Evolutionary conservation across 768 basidiomycete species (phyloP).

Genomic region (Termitomyces sp.): DNA sequence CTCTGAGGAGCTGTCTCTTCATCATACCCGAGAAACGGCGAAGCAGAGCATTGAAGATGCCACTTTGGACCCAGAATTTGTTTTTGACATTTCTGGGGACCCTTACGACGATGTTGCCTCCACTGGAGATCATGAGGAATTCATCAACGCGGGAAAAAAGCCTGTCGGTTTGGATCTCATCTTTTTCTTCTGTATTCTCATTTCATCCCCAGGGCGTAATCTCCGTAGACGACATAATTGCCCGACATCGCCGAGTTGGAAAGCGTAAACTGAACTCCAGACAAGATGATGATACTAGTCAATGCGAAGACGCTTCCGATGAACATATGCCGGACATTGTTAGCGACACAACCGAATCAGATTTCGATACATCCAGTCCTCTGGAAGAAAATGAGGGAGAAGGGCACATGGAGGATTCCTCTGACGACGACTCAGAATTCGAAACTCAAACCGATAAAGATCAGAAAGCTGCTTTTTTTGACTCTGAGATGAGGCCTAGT

Average conservation of each 20-base stretch:
- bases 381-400: slow-evolving; percentile 30
- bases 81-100: slow-evolving; percentile 74
- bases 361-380: slow-evolving; percentile 17
- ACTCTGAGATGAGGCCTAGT: slow-evolving; percentile 42
- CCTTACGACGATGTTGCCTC: slow-evolving; percentile 51
- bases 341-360: slow-evolving; percentile 26
- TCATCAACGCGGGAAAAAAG: slow-evolving; percentile 57
- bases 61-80: slow-evolving; percentile 74
- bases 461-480: slow-evolving; percentile 87
- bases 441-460: slow-evolving; percentile 65
- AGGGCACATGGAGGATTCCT: slow-evolving; percentile 19
- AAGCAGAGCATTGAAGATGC: slow-evolving; percentile 42
- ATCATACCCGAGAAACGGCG: slow-evolving; percentile 15
- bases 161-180: slow-evolving; percentile 36
- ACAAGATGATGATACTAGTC: slow-evolving; percentile 28
- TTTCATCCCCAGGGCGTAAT: slow-evolving; percentile 52
- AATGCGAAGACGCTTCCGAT: slow-evolving; percentile 25
- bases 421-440: slow-evolving; percentile 34
- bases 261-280: slow-evolving; percentile 61
- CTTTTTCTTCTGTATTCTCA: neutral
- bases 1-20: slow-evolving; percentile 41
- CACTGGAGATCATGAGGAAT: slow-evolving; percentile 38
- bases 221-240: slow-evolving; percentile 90
- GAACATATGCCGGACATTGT: slow-evolving; percentile 21
- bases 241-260: slow-evolving; percentile 49